These are phyloP conservation scores for Vaucheria bursata DNA, from an alignment of 352 stramenopile genomes.

Conservation along the genomic window DNA sequence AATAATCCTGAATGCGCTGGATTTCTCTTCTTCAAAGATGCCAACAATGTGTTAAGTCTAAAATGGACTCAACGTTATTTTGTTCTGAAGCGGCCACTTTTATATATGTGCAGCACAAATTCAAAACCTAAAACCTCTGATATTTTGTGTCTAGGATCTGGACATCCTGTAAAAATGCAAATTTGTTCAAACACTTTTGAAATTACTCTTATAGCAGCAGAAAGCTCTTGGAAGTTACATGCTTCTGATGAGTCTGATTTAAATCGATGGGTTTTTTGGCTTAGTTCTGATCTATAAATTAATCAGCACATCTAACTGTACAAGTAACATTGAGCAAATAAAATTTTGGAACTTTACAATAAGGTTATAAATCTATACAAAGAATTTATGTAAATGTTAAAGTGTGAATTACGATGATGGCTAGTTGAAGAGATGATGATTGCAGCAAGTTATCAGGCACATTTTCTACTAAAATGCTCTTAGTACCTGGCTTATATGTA, in stretches of 20 bases:
- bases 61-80: not conserved
- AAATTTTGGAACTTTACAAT: too few relatives aligned
- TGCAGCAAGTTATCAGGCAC: too few relatives aligned
- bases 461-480: too few relatives aligned
- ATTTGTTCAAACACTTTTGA: not conserved
- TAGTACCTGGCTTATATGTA: too few relatives aligned
- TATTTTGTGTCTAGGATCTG: not conserved
- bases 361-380: too few relatives aligned
- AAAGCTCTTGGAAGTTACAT: not conserved
- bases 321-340: too few relatives aligned
- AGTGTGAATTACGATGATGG: too few relatives aligned
- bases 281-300: too few relatives aligned
- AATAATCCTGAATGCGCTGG: not conserved
- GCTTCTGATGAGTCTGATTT: not conserved
- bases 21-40: not conserved
- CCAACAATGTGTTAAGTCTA: not conserved
- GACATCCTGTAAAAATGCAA: not conserved
- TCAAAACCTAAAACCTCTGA: not conserved
- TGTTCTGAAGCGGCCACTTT: not conserved
- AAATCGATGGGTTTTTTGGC: not conserved
- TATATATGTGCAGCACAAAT: not conserved
- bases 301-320: too few relatives aligned
- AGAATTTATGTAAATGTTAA: too few relatives aligned
- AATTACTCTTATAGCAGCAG: not conserved
- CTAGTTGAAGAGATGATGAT: too few relatives aligned